Evolutionary conservation across 805 yeast species (phyloP).

Genomic region (Ogataea haglerorum): DNA sequence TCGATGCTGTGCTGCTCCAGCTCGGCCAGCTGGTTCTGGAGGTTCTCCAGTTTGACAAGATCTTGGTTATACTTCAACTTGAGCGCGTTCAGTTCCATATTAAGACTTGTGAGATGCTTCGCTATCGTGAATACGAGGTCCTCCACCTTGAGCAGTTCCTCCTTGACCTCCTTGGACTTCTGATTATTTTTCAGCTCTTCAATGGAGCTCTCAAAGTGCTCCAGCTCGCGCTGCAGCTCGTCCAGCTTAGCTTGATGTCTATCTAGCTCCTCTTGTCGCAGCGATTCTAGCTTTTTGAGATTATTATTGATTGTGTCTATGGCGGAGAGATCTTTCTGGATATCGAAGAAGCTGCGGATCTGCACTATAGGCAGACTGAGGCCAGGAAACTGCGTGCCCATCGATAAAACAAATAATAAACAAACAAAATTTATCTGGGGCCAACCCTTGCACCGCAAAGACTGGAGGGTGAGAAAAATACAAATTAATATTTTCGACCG

Average conservation of each 20-base stretch:
- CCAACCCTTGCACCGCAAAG: constrained; percentile 6
- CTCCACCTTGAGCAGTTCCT: constrained; percentile 36
- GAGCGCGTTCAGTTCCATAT: constrained; percentile 42
- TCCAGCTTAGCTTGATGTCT: constrained; percentile 13
- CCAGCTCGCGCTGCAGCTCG: constrained; percentile 18
- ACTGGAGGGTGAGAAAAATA: neutral
- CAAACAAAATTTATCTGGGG: constrained; percentile 1
- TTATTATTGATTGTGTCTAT: constrained; percentile 18
- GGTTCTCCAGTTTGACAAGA: constrained; percentile 33
- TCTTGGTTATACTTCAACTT: constrained; percentile 38
- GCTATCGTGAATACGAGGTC: constrained; percentile 49
- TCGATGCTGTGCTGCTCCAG: constrained; percentile 16
- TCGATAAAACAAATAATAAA: constrained; percentile 6
- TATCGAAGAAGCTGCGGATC: constrained; percentile 19
- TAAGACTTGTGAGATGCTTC: constrained; percentile 47
- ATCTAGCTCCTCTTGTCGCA: constrained; percentile 14
- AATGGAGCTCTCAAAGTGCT: constrained; percentile 18
- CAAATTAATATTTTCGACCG: neutral
- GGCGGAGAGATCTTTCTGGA: constrained; percentile 18
- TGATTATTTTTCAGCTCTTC: constrained; percentile 29
- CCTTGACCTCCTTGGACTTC: constrained; percentile 29
- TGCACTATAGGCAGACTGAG: constrained; percentile 19
- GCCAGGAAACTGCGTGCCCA: constrained; percentile 20
- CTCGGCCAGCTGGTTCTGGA: constrained; percentile 27
- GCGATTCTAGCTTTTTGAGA: constrained; percentile 16